Conservation (phyloP, 225 moss, liverwort and hornwort species). For the Pseudoscleropodium purum region DNA sequence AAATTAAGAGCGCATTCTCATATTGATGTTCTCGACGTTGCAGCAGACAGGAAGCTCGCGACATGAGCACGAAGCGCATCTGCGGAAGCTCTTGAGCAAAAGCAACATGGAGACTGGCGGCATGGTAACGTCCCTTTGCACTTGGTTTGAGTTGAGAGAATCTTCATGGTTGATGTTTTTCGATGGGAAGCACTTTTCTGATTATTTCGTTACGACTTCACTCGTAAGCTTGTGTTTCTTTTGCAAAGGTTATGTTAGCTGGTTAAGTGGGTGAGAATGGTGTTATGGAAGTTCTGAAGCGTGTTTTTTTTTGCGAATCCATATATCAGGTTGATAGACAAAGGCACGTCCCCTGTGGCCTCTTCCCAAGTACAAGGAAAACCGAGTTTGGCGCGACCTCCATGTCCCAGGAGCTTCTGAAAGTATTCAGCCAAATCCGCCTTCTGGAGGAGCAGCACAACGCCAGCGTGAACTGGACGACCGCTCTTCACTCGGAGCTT, state of each 20-base stretch:
- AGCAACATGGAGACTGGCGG: conserved; percentile 7
- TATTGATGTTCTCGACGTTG: neutral
- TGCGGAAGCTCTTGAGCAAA: conserved; percentile 63
- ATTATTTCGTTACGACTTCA: neutral
- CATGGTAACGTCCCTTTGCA: conserved; percentile 5
- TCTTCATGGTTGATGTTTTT: neutral
- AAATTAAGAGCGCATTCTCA: no score
- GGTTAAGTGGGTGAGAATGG: neutral
- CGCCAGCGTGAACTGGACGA: conserved; percentile 33
- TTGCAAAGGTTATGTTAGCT: neutral
- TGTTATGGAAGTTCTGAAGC: neutral
- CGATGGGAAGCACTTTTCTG: neutral
- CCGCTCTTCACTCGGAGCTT: conserved; percentile 56
- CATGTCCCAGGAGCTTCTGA: conserved; percentile 50
- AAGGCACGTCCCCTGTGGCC: conserved; percentile 8
- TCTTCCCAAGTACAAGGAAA: conserved; percentile 1
- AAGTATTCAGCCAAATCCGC: conserved; percentile 67
- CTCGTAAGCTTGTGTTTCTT: neutral
- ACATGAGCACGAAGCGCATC: conserved; percentile 37
- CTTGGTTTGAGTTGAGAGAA: neutral
- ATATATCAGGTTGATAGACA: conserved; percentile 12
- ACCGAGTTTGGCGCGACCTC: conserved; percentile 4
- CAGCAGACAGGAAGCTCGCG: conserved; percentile 16
- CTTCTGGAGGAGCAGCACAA: conserved; percentile 62
- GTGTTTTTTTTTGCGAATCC: neutral